Base-by-base conservation (phyloP, 768 basidiomycete genomes). In the Trametes meyenii region DNA sequence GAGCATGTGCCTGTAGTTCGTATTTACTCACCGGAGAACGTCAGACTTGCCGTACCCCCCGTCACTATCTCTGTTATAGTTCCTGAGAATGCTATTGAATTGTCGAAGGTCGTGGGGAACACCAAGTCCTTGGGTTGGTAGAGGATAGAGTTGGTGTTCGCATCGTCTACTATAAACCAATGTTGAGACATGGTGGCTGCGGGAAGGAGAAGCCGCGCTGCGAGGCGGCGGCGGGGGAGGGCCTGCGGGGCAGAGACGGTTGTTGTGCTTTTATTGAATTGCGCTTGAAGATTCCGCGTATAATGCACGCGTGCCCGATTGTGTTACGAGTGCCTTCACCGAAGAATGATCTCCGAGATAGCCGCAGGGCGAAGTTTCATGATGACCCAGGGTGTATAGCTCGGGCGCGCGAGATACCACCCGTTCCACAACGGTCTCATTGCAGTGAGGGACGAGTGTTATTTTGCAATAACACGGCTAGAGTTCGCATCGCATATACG, bases 21-120 rank as follows among this genome's bases (percentile, higher is more conserved):
- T 5, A 1, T 1, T 6, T 10, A n/a, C 60, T 2, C 29, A 62
- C 61, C 61, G 17, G 35, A 38, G 43, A 62, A 62, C 21, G 55
- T 45, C 8, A 62, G 17, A 43, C 43, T 57, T 2, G 61, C 61
- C 36, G 51, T 58, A 5, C 56, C 62, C 16, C 62, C 62, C 2
- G 62, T 33, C 16, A 63, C 1, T 0, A 56, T 57, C n/a, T 10
- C 40, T 1, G 62, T 63, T 16, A 63, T 12, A 4, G 62, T 63
- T 10, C 52, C 57, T 7, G 43, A n/a, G 19, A 50, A 42, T 13
- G 56, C 62, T 14, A 3, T 10, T 33, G 29, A 3, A 38, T 50
- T 46, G 43, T 43, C 33, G 11, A 17, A n/a, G 38, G 23, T 23
- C 42, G 23, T 17, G 1, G 54, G 56, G 16, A 63, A 58, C 52